phyloP scores from a whole-genome alignment of 345 rosid genomes.

The Noccaea caerulescens region DNA sequence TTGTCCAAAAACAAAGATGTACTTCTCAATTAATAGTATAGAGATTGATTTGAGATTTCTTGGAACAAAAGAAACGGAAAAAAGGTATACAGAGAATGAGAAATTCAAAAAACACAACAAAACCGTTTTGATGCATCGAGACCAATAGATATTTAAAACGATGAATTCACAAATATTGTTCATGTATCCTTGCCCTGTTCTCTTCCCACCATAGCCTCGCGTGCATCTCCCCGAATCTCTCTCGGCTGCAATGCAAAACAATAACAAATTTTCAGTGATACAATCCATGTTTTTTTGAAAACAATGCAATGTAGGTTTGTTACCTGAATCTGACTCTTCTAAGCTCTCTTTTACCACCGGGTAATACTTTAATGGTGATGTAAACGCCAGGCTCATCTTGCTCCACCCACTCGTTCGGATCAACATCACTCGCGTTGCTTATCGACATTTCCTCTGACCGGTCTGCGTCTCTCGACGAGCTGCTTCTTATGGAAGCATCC shows the following conservation, averaged over 20 bases:
- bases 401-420: conserved; percentile 85
- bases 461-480: conserved; percentile 93
- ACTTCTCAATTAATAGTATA: too few species aligned
- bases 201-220: conserved; percentile 99
- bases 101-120: conserved; percentile 22
- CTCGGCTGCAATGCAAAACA: conserved; percentile 64
- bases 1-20: too few species aligned
- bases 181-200: conserved; percentile 90
- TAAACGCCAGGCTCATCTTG: conserved; percentile 98
- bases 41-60: too few species aligned
- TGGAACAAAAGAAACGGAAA: background rate
- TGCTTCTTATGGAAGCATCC: conserved; percentile 87
- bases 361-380: conserved; percentile 81
- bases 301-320: conserved; percentile 28
- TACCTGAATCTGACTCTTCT: conserved; percentile 99
- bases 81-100: conserved; percentile 31
- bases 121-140: conserved; percentile 20
- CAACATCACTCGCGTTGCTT: conserved; percentile 91
- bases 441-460: conserved; percentile 77
- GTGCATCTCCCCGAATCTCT: conserved; percentile 93
- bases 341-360: conserved; percentile 89
- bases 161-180: conserved; percentile 72
- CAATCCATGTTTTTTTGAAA: background rate
- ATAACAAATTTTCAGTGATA: conserved; percentile 8
- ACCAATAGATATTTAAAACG: conserved; percentile 7